A percentile compares a stretch with the other conserved stretches of the same genome.
phyloP scores from a whole-genome alignment of 441 rosid genomes.

The Pelargonium myrrhifolium region DNA sequence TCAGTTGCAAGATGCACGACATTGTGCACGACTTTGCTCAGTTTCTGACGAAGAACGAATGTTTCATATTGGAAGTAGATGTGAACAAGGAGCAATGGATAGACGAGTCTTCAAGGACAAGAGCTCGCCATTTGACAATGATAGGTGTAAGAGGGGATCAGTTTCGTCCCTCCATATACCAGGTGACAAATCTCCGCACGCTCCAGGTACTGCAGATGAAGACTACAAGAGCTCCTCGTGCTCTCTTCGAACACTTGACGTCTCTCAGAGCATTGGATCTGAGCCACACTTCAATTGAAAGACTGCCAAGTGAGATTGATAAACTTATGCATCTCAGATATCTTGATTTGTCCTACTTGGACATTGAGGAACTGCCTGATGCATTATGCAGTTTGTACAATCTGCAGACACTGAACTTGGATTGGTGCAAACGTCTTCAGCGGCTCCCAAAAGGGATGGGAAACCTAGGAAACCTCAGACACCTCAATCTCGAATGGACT shows the following conservation, averaged over 20 bases:
- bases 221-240: background rate
- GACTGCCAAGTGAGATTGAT: background rate
- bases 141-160: background rate
- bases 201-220: no score
- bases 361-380: background rate
- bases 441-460: conserved; percentile 8
- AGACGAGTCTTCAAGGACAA: no score
- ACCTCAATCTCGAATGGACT: background rate
- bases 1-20: conserved; percentile 11
- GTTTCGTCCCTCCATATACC: background rate
- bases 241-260: background rate
- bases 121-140: background rate
- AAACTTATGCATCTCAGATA: conserved; percentile 6
- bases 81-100: background rate
- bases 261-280: conserved; percentile 1
- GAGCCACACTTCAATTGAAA: no score
- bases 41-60: background rate
- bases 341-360: background rate
- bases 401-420: background rate
- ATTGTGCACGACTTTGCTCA: background rate
- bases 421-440: background rate
- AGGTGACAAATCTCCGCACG: no score
- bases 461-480: conserved; percentile 10
- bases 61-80: background rate
- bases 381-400: conserved; percentile 5